Evolutionary conservation across 768 basidiomycete species (phyloP).

Genomic region (Asterophora lycoperdoides): DNA sequence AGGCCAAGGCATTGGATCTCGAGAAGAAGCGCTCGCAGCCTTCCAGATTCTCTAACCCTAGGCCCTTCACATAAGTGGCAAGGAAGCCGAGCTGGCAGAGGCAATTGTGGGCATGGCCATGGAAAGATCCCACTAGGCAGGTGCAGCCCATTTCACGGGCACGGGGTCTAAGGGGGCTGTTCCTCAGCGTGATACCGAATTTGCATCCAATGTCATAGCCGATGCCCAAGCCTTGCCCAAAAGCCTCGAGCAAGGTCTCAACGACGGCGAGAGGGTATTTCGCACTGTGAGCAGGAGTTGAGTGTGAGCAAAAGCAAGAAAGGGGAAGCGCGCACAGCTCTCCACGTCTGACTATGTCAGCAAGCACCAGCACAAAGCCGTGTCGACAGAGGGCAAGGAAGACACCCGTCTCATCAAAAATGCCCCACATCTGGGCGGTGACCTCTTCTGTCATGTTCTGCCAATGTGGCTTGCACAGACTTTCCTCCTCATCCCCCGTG

Average conservation of each 20-base stretch:
- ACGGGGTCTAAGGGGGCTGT: slow-evolving; percentile 16
- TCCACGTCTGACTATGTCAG: slow-evolving; percentile 20
- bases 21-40: slow-evolving; percentile 25
- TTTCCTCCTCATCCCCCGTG: slow-evolving; percentile 9
- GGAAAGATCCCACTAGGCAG: slow-evolving; percentile 18
- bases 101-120: slow-evolving; percentile 26
- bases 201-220: slow-evolving; percentile 28
- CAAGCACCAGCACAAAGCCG: slow-evolving; percentile 17
- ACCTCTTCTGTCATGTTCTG: slow-evolving; percentile 17
- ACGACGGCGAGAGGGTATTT: slow-evolving; percentile 25
- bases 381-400: slow-evolving; percentile 26
- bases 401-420: slow-evolving; percentile 26
- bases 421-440: slow-evolving; percentile 19
- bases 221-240: slow-evolving; percentile 12
- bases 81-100: slow-evolving; percentile 22
- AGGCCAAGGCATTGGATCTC: slow-evolving; percentile 24
- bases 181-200: slow-evolving; percentile 20
- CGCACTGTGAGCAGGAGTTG: slow-evolving; percentile 13
- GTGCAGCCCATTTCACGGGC: slow-evolving; percentile 3
- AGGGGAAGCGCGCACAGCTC: slow-evolving; percentile 19
- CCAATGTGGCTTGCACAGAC: slow-evolving; percentile 20
- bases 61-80: slow-evolving; percentile 22
- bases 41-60: slow-evolving; percentile 28
- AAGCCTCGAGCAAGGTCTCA: slow-evolving; percentile 11
- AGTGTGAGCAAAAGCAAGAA: neutral